Percentiles rank a stretch among this genome's conserved stretches.
These are phyloP conservation scores for Pueraria montana DNA, from an alignment of 306 rosid genomes.

Conservation along the genomic window DNA sequence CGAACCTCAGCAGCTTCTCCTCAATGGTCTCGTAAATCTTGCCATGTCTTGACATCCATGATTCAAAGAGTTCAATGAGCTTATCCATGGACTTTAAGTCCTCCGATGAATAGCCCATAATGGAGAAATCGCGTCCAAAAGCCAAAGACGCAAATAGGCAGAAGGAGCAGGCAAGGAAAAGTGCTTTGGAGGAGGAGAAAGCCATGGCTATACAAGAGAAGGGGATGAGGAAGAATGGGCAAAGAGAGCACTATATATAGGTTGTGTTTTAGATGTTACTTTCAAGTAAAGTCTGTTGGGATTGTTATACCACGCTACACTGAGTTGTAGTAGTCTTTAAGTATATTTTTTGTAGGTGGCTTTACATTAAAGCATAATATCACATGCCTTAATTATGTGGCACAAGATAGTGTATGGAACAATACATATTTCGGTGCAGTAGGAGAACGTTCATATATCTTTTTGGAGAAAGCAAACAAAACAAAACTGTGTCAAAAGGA, in stretches of 20 bases:
- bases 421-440: background rate
- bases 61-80: conserved; percentile 68
- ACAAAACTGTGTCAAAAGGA: no score
- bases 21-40: conserved; percentile 67
- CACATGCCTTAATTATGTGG: conserved; percentile 46
- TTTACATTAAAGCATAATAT: conserved; percentile 54
- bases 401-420: background rate
- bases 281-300: conserved; percentile 59
- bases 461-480: background rate
- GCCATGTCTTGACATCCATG: conserved; percentile 70
- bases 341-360: conserved; percentile 49
- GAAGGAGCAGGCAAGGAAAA: conserved; percentile 50
- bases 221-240: conserved; percentile 44
- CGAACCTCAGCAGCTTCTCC: conserved; percentile 74
- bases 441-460: background rate
- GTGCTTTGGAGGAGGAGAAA: conserved; percentile 46
- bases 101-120: conserved; percentile 70
- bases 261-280: conserved; percentile 54
- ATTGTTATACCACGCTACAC: background rate
- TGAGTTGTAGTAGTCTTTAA: conserved; percentile 62
- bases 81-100: conserved; percentile 72
- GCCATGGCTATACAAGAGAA: conserved; percentile 54
- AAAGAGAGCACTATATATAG: conserved; percentile 50
- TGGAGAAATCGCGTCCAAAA: conserved; percentile 62
- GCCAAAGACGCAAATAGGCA: conserved; percentile 39